A percentile compares a stretch with the other conserved stretches of the same genome.
These are phyloP conservation scores for Kuraishia borneana DNA, from an alignment of 805 yeast genomes.

Conservation along the genomic window DNA sequence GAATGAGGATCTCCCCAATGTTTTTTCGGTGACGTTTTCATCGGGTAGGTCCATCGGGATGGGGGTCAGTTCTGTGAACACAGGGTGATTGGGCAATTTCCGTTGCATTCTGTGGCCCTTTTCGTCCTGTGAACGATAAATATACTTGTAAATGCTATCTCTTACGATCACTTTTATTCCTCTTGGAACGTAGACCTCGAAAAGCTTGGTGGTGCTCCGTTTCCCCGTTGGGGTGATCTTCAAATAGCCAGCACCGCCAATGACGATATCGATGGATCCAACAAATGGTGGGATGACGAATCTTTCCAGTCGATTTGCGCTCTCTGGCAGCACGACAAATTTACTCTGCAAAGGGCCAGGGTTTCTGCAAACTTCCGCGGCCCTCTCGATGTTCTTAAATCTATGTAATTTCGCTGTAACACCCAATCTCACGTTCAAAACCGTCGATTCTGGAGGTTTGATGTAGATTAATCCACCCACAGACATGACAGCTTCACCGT, in stretches of 20 bases:
- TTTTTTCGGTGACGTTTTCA: no score
- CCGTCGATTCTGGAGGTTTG: constrained; percentile 37
- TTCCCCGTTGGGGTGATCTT: constrained; percentile 50
- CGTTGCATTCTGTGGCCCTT: background rate
- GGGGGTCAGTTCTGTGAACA: constrained; percentile 1
- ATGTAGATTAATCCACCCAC: constrained; percentile 55
- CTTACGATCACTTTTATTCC: constrained; percentile 45
- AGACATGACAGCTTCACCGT: constrained; percentile 19
- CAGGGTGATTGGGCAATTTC: background rate
- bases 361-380: constrained; percentile 14
- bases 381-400: constrained; percentile 20
- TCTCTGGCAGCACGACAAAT: constrained; percentile 11
- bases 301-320: constrained; percentile 22
- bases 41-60: background rate
- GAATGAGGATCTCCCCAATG: no score
- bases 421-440: constrained; percentile 35
- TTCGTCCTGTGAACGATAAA: constrained; percentile 11
- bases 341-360: constrained; percentile 13
- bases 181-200: constrained; percentile 42
- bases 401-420: constrained; percentile 28
- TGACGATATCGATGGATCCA: constrained; percentile 55
- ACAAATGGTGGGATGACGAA: constrained; percentile 60
- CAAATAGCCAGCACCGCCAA: constrained; percentile 55
- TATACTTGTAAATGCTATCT: constrained; percentile 15
- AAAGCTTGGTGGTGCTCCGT: constrained; percentile 17